phyloP scores from a whole-genome alignment of 2,329 filamentous ascomycete genomes.

The Colletotrichum chlorophyti region DNA sequence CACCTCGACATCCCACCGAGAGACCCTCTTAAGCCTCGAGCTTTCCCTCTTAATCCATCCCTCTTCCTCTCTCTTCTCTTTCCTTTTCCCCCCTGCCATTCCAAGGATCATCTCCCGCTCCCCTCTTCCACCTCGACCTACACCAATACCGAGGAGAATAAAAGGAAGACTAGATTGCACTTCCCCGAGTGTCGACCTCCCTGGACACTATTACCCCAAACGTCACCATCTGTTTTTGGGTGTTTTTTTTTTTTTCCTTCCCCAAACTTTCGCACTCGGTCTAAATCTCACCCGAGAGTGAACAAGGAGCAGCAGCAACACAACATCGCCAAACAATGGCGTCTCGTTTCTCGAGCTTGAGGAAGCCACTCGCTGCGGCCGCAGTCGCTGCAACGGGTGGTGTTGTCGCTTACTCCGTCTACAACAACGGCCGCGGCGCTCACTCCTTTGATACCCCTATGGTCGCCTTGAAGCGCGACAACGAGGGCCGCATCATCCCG shows the following conservation, averaged over 20 bases:
- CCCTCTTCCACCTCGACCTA: background rate
- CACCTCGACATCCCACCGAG: slow-evolving; percentile 6
- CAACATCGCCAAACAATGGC: slow-evolving; percentile 37
- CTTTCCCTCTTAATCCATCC: slow-evolving; percentile 7
- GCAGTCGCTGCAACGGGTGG: slow-evolving; percentile 36
- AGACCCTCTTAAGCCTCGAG: slow-evolving; percentile 17
- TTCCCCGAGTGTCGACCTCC: background rate
- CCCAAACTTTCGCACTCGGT: slow-evolving; percentile 3
- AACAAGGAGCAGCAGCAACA: background rate
- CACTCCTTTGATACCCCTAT: slow-evolving; percentile 40
- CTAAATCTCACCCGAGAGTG: background rate
- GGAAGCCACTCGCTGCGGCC: slow-evolving; percentile 41
- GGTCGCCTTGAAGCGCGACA: slow-evolving; percentile 43
- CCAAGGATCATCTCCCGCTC: background rate
- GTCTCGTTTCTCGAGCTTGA: slow-evolving; percentile 41
- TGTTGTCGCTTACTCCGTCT: slow-evolving; percentile 37
- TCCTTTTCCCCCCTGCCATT: background rate
- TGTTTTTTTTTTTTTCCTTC: too few species aligned
- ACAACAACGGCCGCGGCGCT: slow-evolving; percentile 36
- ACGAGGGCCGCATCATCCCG: slow-evolving; percentile 43
- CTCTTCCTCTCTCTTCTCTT: background rate
- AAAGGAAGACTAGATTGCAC: background rate
- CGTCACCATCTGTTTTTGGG: too few species aligned
- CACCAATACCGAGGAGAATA: background rate
- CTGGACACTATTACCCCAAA: background rate